phyloP scores from a whole-genome alignment of 108 stramenopile species.

The Pseudonitzschia multistriata region DNA sequence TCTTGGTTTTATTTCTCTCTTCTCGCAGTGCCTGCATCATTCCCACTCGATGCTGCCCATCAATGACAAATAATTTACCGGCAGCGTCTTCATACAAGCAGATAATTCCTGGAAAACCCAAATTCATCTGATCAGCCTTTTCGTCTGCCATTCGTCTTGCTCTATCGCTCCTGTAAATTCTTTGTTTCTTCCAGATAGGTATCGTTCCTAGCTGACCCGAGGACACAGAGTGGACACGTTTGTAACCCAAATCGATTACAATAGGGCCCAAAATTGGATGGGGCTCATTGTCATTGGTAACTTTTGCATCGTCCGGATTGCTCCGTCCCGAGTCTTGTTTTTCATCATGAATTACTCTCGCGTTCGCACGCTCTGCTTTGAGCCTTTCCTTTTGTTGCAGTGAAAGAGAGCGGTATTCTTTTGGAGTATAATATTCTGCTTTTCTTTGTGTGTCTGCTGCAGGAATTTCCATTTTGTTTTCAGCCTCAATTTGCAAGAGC shows the following conservation, averaged over 20 bases:
- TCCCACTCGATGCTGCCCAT: constrained; percentile 76
- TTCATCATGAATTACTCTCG: neutral
- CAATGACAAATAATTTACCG: constrained; percentile 52
- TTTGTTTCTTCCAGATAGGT: constrained; percentile 76
- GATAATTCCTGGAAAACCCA: constrained; percentile 75
- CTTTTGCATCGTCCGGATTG: neutral
- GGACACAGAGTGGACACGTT: constrained; percentile 55
- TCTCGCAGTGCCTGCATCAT: constrained; percentile 58
- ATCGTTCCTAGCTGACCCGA: constrained; percentile 44
- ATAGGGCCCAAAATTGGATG: constrained; percentile 72
- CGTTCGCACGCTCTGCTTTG: neutral
- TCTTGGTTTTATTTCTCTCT: constrained; percentile 15
- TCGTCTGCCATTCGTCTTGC: constrained; percentile 71
- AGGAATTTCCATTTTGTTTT: neutral
- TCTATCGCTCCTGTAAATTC: constrained; percentile 66
- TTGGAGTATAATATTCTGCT: neutral
- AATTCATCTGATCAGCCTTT: constrained; percentile 54
- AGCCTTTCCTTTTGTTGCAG: constrained; percentile 9
- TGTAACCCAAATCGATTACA: constrained; percentile 56
- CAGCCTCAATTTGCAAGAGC: neutral
- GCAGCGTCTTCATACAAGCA: constrained; percentile 49
- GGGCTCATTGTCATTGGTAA: neutral
- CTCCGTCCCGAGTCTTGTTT: neutral
- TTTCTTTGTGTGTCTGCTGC: neutral
- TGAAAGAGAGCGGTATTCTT: constrained; percentile 10